Evolutionary conservation across 805 yeast genomes (phyloP).

Genomic region (Vanderwaltozyma verrucispora): DNA sequence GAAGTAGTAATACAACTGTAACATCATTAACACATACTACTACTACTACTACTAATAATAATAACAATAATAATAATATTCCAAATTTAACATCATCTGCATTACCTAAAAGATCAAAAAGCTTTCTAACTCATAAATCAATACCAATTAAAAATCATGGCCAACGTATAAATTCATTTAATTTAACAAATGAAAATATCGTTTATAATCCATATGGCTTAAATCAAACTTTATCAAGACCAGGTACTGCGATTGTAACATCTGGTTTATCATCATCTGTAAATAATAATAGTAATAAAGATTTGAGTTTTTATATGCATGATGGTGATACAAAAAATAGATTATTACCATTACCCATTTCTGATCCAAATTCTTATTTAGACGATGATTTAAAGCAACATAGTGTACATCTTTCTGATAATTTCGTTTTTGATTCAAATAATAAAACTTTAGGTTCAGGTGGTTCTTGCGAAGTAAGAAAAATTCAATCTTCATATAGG

Average conservation of each 20-base stretch:
- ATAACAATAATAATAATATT: no score
- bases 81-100: background rate
- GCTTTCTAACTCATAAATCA: background rate
- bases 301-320: constrained; percentile 25
- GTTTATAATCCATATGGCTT: constrained; percentile 58
- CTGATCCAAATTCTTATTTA: constrained; percentile 51
- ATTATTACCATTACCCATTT: constrained; percentile 50
- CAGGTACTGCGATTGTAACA: constrained; percentile 4
- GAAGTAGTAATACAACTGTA: no score
- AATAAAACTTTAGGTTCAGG: constrained; percentile 57
- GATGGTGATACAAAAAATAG: constrained; percentile 33
- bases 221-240: constrained; percentile 10
- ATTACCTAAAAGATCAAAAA: constrained; percentile 2
- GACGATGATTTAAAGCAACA: constrained; percentile 45
- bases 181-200: background rate
- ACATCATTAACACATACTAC: no score
- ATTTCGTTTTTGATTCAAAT: constrained; percentile 39
- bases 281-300: constrained; percentile 14
- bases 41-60: background rate
- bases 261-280: constrained; percentile 4
- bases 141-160: background rate
- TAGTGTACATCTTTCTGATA: constrained; percentile 41
- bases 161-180: background rate
- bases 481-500: constrained; percentile 30
- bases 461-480: constrained; percentile 60